These are phyloP conservation scores for Stipa capillata DNA, from an alignment of 176 grass and related monocot genomes.

Conservation along the genomic window DNA sequence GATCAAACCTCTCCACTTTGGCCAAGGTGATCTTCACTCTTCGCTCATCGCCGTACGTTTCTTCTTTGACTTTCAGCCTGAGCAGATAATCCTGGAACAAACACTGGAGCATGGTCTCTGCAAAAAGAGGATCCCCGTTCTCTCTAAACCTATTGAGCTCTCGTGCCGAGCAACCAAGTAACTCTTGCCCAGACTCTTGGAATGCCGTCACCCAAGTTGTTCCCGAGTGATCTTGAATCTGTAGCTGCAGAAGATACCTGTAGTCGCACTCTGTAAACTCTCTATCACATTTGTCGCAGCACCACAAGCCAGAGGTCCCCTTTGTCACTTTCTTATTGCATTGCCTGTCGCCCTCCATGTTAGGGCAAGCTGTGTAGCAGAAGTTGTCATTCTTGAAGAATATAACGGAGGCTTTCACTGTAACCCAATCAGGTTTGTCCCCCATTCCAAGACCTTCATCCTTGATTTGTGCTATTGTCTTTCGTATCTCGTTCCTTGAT, in stretches of 20 bases:
- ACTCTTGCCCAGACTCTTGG: conserved; percentile 68
- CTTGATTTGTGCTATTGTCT: conserved; percentile 70
- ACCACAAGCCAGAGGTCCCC: conserved; percentile 45
- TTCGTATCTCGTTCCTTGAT: conserved; percentile 60
- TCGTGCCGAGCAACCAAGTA: conserved; percentile 61
- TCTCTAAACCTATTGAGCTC: conserved; percentile 58
- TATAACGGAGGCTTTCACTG: conserved; percentile 63
- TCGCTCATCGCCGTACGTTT: conserved; percentile 64
- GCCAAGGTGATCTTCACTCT: conserved; percentile 59
- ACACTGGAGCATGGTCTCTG: conserved; percentile 37
- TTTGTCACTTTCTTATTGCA: conserved; percentile 77
- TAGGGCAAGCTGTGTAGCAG: conserved; percentile 82
- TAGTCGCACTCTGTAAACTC: conserved; percentile 93
- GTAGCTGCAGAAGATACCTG: conserved; percentile 79
- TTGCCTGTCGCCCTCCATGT: conserved; percentile 58
- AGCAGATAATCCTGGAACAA: conserved; percentile 59
- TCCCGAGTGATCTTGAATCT: conserved; percentile 89
- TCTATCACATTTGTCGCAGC: conserved; percentile 65
- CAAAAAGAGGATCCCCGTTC: conserved; percentile 42
- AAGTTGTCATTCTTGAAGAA: conserved; percentile 85
- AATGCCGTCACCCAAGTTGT: conserved; percentile 77
- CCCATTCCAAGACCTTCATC: conserved; percentile 78
- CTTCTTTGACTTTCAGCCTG: conserved; percentile 89
- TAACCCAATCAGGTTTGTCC: conserved; percentile 77
- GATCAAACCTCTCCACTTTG: conserved; percentile 71